Evolutionary conservation across 2,329 filamentous ascomycete genomes (phyloP), one percentile per base, ranked within the genome.

Genomic region (Pleurostoma richardsiae): DNA sequence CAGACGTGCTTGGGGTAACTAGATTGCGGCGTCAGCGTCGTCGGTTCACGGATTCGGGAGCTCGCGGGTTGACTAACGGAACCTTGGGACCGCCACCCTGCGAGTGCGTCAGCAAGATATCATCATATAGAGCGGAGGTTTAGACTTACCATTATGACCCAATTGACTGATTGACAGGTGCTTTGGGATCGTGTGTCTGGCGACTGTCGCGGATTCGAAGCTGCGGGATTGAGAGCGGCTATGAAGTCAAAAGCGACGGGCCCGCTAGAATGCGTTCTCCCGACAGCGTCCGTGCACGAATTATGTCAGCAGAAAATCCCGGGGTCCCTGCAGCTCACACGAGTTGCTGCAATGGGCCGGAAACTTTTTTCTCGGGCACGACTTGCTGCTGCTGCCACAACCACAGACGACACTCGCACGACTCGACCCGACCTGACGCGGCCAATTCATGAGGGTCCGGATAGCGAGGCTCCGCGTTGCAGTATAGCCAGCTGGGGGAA

Each of bases 1-100:
- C 94, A 99, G 79, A 99, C 90, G 79, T 99, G 92, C 79, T 96
- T 96, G 69, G 90, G 91, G 73, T 96, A 96, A 64, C 90, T 95
- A 60, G 41, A 39, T 31, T 19, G n/a, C 29, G 44, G 42, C 49
- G 47, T 54, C 54, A 52, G 51, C 42, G 36, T 42, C 43, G 49
- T 38, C 42, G 51, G 27, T 7, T 27, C 36, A 27, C 11, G 48
- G 43, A 40, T 42, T 45, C 43, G 45, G 53, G 60, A 54, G 54
- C 59, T 49, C 46, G 31, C 39, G 19, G 19, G 19, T 19, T 41
- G 44, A 68, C 72, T 77, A 69, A 80, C 77, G 74, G 74, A 61
- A 80, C 67, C 68, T 70, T 72, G 65, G 81, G 85, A 75, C 90
- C 90, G 73, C 88, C 88, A 74, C 87, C 87, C 85, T 85, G 54